Percentiles rank a stretch among this genome's conserved stretches.
Evolutionary conservation across 306 rosid species (phyloP).

Genomic region (Quercus aquifolioides): DNA sequence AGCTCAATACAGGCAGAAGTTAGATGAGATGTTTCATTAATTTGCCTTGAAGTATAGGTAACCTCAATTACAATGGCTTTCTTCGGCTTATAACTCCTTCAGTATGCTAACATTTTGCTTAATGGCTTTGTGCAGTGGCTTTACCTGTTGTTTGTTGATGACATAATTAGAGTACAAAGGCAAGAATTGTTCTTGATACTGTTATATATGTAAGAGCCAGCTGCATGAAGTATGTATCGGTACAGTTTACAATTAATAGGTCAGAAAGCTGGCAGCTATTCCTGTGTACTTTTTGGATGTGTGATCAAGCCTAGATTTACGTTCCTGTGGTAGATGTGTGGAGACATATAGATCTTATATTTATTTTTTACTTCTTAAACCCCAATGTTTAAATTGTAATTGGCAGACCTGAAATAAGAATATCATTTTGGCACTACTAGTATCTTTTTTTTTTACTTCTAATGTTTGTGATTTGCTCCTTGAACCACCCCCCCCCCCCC

Average conservation of each 20-base stretch:
- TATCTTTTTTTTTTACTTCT: not conserved
- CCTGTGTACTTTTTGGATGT: not conserved
- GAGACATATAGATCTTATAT: not conserved
- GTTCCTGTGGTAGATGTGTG: not conserved
- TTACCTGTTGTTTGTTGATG: not conserved
- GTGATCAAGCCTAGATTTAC: not conserved
- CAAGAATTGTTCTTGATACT: not conserved
- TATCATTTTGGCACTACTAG: not conserved
- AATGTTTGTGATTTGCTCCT: not conserved
- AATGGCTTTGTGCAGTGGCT: conserved; percentile 11
- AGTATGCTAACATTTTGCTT: not conserved
- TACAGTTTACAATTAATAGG: not conserved
- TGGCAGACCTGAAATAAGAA: conserved; percentile 12
- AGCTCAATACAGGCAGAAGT: conserved; percentile 66
- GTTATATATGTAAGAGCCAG: not conserved
- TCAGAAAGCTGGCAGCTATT: conserved; percentile 18
- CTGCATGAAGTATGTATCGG: not conserved
- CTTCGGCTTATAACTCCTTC: not conserved
- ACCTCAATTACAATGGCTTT: conserved; percentile 9
- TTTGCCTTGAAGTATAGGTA: conserved; percentile 18
- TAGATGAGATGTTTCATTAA: conserved; percentile 48
- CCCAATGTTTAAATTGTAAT: conserved; percentile 1
- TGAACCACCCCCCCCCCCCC: accelerated
- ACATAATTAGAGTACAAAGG: conserved; percentile 1
- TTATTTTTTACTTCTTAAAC: not conserved